Percentiles rank a stretch among this genome's conserved stretches.
Conservation (phyloP, 768 basidiomycete species). For the Leccinum incarnatum region DNA sequence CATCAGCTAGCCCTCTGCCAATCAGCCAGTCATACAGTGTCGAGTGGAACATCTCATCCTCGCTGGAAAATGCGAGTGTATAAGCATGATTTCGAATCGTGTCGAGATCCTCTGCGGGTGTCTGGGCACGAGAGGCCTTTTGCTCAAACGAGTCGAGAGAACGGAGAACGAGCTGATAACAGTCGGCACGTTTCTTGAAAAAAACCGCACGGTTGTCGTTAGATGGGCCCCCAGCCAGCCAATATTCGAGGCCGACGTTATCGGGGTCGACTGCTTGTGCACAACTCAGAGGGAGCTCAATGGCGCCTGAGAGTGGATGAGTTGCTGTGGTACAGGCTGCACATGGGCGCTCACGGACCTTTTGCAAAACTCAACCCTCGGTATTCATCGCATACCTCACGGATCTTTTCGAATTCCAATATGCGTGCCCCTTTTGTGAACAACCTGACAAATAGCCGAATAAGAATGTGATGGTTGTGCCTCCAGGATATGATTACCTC, state of each 20-base stretch:
- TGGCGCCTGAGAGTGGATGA: constrained; percentile 53
- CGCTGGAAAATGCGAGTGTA: constrained; percentile 76
- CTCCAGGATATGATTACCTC: constrained; percentile 48
- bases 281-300: constrained; percentile 82
- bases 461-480: neutral
- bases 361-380: constrained; percentile 79
- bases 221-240: constrained; percentile 58
- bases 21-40: constrained; percentile 95
- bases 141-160: constrained; percentile 80
- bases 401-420: constrained; percentile 77
- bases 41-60: constrained; percentile 93
- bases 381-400: constrained; percentile 88
- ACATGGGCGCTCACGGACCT: constrained; percentile 45
- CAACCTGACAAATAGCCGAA: constrained; percentile 46
- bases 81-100: constrained; percentile 82
- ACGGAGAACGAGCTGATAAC: constrained; percentile 83
- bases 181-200: constrained; percentile 62
- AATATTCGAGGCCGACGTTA: constrained; percentile 72
- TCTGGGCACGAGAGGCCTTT: constrained; percentile 39
- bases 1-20: constrained; percentile 72
- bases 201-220: constrained; percentile 58
- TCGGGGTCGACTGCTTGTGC: constrained; percentile 77
- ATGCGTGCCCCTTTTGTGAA: constrained; percentile 88
- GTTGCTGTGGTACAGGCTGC: neutral
- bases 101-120: constrained; percentile 54